A percentile compares a stretch with the other conserved stretches of the same genome.
Evolutionary conservation across 1,284 basidiomycete species (phyloP).

Genomic region (Tylopilus sp.): DNA sequence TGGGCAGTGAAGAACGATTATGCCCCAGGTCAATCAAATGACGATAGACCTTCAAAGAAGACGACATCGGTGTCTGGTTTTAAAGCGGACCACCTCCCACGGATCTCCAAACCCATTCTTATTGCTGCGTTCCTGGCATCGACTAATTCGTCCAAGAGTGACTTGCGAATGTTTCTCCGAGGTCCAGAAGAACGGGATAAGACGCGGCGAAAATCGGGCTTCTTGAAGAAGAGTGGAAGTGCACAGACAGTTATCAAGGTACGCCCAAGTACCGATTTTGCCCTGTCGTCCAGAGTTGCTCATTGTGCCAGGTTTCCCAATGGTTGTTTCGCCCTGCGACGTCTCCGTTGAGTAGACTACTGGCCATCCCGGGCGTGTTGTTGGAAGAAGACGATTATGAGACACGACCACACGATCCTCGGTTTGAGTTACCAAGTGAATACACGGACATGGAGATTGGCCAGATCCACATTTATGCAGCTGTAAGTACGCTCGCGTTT

Average conservation of each 20-base stretch:
- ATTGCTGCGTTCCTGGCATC: constrained; percentile 89
- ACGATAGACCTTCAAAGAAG: constrained; percentile 16
- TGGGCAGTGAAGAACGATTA: constrained; percentile 65
- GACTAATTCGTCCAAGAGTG: constrained; percentile 87
- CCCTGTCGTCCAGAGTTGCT: neutral
- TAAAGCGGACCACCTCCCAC: constrained; percentile 52
- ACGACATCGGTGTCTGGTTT: constrained; percentile 32
- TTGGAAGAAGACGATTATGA: constrained; percentile 86
- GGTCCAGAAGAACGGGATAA: constrained; percentile 75
- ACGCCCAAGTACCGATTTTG: constrained; percentile 1
- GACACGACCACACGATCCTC: constrained; percentile 53
- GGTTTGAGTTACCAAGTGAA: constrained; percentile 67
- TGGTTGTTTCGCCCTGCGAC: constrained; percentile 83
- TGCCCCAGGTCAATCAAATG: constrained; percentile 28
- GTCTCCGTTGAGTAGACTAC: constrained; percentile 85
- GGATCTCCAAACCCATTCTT: constrained; percentile 81
- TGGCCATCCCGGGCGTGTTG: constrained; percentile 87
- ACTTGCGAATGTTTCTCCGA: constrained; percentile 84
- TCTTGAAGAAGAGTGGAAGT: constrained; percentile 50
- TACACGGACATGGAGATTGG: constrained; percentile 77
- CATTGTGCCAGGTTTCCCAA: constrained; percentile 71
- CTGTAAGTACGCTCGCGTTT: constrained; percentile 55
- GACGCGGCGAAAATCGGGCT: constrained; percentile 60
- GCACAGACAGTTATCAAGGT: constrained; percentile 62
- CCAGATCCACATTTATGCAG: constrained; percentile 66